phyloP scores from a whole-genome alignment of 345 rosid genomes.

The Corchorus olitorius region DNA sequence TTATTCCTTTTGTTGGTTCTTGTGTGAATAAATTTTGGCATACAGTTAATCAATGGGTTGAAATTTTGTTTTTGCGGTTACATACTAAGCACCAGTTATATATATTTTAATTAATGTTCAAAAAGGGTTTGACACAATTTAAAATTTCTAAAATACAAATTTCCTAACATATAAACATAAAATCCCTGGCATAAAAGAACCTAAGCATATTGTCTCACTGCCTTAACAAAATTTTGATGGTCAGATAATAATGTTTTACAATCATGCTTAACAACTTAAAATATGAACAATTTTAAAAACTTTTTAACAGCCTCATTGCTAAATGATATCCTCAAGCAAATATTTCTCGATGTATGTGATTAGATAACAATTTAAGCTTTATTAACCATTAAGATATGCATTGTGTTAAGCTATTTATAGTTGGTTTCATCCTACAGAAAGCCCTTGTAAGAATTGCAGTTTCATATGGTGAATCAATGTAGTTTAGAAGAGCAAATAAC shows the following conservation, averaged over 20 bases:
- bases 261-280: neutral
- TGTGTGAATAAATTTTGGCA: neutral
- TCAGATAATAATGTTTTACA: neutral
- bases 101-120: neutral
- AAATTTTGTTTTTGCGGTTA: neutral
- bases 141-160: neutral
- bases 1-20: neutral
- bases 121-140: neutral
- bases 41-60: neutral
- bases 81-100: neutral
- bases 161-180: no score
- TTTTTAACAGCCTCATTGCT: neutral
- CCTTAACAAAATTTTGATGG: neutral
- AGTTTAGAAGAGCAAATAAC: neutral
- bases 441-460: neutral
- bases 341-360: neutral
- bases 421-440: neutral
- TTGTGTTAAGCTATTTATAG: neutral
- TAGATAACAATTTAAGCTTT: neutral
- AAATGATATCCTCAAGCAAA: neutral
- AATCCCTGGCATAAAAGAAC: no score
- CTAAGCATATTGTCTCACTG: neutral
- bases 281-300: neutral
- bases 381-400: neutral
- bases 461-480: neutral